A percentile compares a stretch with the other conserved stretches of the same genome.
Evolutionary conservation across 2,329 filamentous ascomycete species (phyloP).

Genomic region (Aspergillus chevalieri): DNA sequence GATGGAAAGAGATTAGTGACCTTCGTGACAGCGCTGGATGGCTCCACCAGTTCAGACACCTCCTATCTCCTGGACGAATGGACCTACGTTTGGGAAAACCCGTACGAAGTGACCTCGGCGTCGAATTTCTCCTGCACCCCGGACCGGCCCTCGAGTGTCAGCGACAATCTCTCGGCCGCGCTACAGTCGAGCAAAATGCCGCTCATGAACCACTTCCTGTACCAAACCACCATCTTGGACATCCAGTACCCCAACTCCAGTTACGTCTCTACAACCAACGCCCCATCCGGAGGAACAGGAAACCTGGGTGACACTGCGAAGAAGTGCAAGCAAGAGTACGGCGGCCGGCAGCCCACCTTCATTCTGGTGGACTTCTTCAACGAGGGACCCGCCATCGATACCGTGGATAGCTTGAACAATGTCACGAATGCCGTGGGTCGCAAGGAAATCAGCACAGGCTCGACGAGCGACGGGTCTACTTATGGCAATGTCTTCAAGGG

Average conservation of each 20-base stretch:
- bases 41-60: slow-evolving; percentile 29
- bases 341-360: slow-evolving; percentile 61
- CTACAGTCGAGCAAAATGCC: slow-evolving; percentile 57
- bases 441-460: slow-evolving; percentile 19
- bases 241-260: slow-evolving; percentile 58
- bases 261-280: slow-evolving; percentile 61
- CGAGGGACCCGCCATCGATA: slow-evolving; percentile 61
- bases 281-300: slow-evolving; percentile 51
- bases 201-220: slow-evolving; percentile 75
- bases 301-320: slow-evolving; percentile 45
- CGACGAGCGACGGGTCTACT: slow-evolving; percentile 22
- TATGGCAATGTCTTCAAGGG: slow-evolving; percentile 33
- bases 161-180: slow-evolving; percentile 44
- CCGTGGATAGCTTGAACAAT: slow-evolving; percentile 63
- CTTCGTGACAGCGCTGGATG: slow-evolving; percentile 55
- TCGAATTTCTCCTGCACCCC: slow-evolving; percentile 67
- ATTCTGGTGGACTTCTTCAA: slow-evolving; percentile 77
- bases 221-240: slow-evolving; percentile 48
- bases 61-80: slow-evolving; percentile 41
- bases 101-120: slow-evolving; percentile 57
- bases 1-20: slow-evolving; percentile 60
- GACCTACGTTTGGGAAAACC: slow-evolving; percentile 61
- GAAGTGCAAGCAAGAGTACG: slow-evolving; percentile 54
- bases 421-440: slow-evolving; percentile 44
- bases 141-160: slow-evolving; percentile 55